These are phyloP conservation scores for Tuber aestivum DNA, from an alignment of 495 filamentous ascomycete species.

Conservation along the genomic window DNA sequence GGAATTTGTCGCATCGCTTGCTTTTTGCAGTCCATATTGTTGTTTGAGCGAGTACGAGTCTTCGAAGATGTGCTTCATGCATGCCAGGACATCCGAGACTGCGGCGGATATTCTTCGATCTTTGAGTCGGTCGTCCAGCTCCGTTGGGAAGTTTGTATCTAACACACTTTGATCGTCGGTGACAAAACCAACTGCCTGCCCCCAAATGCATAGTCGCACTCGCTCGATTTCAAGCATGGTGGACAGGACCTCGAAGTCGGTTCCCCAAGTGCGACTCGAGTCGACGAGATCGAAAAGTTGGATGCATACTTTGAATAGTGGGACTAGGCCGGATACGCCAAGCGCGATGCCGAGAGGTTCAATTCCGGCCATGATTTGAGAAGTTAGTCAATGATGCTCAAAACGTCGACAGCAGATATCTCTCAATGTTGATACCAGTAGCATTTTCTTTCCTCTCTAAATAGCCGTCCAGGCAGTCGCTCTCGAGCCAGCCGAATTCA, in stretches of 20 bases:
- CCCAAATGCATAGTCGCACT: background rate
- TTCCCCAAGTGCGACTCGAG: background rate
- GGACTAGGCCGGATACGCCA: background rate
- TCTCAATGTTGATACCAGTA: background rate
- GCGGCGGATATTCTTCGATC: background rate
- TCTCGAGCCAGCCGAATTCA: background rate
- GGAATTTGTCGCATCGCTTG: background rate
- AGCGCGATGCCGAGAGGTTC: background rate
- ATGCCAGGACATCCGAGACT: background rate
- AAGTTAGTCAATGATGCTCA: background rate
- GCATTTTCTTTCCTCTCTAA: background rate
- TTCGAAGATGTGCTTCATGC: background rate
- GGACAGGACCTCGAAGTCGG: background rate
- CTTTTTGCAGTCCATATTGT: background rate
- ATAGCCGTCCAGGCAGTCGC: background rate
- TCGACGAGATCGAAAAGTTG: conserved; percentile 1
- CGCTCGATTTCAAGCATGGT: background rate
- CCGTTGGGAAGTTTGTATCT: background rate
- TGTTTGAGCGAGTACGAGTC: background rate
- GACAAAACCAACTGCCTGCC: background rate
- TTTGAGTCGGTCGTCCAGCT: background rate
- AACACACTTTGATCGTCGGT: background rate
- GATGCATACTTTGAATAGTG: background rate
- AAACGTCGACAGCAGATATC: background rate
- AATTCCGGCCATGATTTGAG: background rate